Evolutionary conservation across 371 early-diverging fungal genomes (phyloP), one percentile per base, ranked within the genome.

Genomic region (Phascolomyces articulosus): DNA sequence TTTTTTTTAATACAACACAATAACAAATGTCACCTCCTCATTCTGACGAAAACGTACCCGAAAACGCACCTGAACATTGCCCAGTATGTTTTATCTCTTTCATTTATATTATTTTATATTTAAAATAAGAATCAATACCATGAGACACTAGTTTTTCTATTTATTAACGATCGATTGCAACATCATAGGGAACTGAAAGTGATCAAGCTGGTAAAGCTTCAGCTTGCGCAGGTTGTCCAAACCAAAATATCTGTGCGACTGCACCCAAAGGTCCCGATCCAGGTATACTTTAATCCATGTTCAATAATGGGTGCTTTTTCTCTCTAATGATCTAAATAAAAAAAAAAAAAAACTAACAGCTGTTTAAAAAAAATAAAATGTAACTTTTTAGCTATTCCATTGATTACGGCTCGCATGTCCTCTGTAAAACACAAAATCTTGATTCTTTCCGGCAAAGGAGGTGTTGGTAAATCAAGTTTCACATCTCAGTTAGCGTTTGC

Each of bases 361-460:
- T 34, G 6, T 11, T 9, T 9, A 0, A 0, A 34, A 24, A 54
- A n/a, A 11, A 48, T 3, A 28, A 27, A 51, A 20, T 61, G 20
- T 3, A 21, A 29, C 20, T 31, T 21, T 31, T 3, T 49, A 90
- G 95, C 89, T 64, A 80, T 97, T 38, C 79, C 90, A 8, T 64
- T 90, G 9, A 93, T 96, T 56, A 86, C 85, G 6, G 85, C 89
- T 40, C 83, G 91, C 41, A 75, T 96, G 68, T 63, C 72, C 2
- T 68, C 70, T 21, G 87, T 94, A 26, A 87, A 86, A 66, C 91
- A 91, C 71, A 94, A 93, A 72, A 82, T 99, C 55, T 84, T 99
- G n/a, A 87, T 99, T 2, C 90, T 99, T 40, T 96, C 96, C 8
- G 99, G 99, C 58, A 99, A 99, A 75, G 99, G 99, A 47, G 99